These are phyloP conservation scores for Sporisorium scitamineum DNA, from an alignment of 1,284 basidiomycete species.

Conservation along the genomic window DNA sequence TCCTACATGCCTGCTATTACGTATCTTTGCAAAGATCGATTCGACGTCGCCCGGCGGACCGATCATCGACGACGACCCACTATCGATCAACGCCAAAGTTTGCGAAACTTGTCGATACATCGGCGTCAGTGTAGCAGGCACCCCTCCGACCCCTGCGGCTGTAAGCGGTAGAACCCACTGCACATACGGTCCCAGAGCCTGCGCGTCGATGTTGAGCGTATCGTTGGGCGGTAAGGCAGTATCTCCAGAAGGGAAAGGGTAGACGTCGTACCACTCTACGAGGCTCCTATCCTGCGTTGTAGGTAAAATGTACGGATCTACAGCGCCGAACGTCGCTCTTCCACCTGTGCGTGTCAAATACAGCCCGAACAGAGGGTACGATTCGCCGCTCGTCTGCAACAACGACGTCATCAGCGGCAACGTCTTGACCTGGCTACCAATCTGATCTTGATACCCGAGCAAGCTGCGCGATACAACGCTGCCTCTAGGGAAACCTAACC, in stretches of 20 bases:
- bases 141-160: conserved; percentile 77
- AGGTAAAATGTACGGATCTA: conserved; percentile 33
- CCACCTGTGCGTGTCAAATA: conserved; percentile 28
- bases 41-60: conserved; percentile 84
- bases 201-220: conserved; percentile 36
- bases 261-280: conserved; percentile 53
- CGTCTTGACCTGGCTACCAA: conserved; percentile 1
- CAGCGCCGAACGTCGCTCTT: conserved; percentile 39
- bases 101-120: conserved; percentile 74
- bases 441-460: conserved; percentile 13
- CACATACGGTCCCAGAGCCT: conserved; percentile 73
- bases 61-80: conserved; percentile 82
- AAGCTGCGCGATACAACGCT: conserved; percentile 37
- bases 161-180: conserved; percentile 81
- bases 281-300: conserved; percentile 6
- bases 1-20: conserved; percentile 77
- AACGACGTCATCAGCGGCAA: conserved; percentile 32
- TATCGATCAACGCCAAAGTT: conserved; percentile 80
- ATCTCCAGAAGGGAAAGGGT: conserved; percentile 48
- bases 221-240: conserved; percentile 23
- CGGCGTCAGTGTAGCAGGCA: conserved; percentile 74
- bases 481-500: conserved; percentile 70
- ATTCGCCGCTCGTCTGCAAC: conserved; percentile 23
- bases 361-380: conserved; percentile 50
- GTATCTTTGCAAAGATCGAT: conserved; percentile 76